phyloP scores from a whole-genome alignment of 768 basidiomycete genomes.

The Termitomyces sp. region DNA sequence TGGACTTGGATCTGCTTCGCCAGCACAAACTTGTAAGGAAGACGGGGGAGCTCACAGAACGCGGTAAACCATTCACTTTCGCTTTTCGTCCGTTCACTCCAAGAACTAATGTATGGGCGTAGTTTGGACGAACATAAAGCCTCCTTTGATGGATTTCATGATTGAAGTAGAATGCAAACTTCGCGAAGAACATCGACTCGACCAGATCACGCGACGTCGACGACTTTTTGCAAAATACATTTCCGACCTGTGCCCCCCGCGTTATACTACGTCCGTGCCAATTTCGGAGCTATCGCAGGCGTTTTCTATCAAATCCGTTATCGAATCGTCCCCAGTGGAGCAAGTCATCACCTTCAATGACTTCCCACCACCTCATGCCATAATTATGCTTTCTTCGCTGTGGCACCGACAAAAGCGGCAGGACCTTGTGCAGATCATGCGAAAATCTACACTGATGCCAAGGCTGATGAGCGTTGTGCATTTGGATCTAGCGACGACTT shows the following conservation, averaged over 20 bases:
- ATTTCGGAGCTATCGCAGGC: conserved; percentile 15
- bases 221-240: conserved; percentile 16
- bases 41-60: conserved; percentile 29
- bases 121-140: conserved; percentile 34
- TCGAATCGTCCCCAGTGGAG: conserved; percentile 13
- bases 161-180: conserved; percentile 20
- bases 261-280: conserved; percentile 7
- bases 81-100: not conserved
- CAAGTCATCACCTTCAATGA: conserved; percentile 9
- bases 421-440: conserved; percentile 15
- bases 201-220: conserved; percentile 14
- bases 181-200: conserved; percentile 10
- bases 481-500: conserved; percentile 21
- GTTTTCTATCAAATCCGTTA: conserved; percentile 15
- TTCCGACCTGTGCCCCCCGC: conserved; percentile 6
- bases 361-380: conserved; percentile 11
- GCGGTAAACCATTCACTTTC: conserved; percentile 23
- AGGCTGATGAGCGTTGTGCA: not conserved
- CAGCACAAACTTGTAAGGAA: conserved; percentile 30
- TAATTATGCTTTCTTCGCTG: conserved; percentile 7
- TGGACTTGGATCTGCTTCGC: conserved; percentile 13
- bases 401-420: conserved; percentile 12
- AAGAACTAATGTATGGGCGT: not conserved
- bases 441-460: conserved; percentile 6
- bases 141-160: conserved; percentile 28